Evolutionary conservation across 176 grass and related monocot species (phyloP).

Genomic region (Urochloa ruziziensis): DNA sequence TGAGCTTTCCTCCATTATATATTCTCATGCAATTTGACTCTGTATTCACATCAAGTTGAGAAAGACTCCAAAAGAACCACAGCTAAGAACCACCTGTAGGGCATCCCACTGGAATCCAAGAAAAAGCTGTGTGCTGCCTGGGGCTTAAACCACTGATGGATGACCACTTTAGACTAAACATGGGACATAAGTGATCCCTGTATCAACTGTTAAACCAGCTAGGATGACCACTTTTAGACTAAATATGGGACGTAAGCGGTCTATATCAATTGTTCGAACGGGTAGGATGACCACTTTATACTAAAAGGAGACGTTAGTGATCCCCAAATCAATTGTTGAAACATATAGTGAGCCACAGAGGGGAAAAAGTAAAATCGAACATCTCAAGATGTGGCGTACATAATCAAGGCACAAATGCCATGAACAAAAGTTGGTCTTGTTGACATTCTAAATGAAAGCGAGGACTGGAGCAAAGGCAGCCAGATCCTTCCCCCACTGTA

Average conservation of each 20-base stretch:
- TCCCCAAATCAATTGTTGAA: too few relatives aligned
- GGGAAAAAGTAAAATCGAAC: neutral
- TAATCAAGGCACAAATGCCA: neutral
- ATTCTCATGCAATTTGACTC: constrained; percentile 18
- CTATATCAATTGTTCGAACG: neutral
- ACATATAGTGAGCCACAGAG: neutral
- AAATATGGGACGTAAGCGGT: neutral
- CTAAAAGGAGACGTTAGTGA: too few relatives aligned
- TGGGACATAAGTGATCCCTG: neutral
- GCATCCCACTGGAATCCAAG: constrained; percentile 39
- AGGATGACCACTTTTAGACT: neutral
- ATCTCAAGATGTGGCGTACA: neutral
- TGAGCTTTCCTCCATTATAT: neutral
- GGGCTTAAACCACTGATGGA: neutral
- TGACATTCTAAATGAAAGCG: neutral
- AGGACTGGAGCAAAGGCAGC: neutral
- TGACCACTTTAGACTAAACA: neutral
- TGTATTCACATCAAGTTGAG: constrained; percentile 36
- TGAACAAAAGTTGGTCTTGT: neutral
- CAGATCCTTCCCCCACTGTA: neutral
- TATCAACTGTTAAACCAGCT: constrained; percentile 4
- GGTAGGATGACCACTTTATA: too few relatives aligned
- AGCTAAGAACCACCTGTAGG: constrained; percentile 34
- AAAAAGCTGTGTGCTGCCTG: constrained; percentile 3
- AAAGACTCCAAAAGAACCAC: constrained; percentile 33